These are phyloP conservation scores for Fusarium sp. DNA, from an alignment of 2,329 filamentous ascomycete genomes.

Conservation along the genomic window DNA sequence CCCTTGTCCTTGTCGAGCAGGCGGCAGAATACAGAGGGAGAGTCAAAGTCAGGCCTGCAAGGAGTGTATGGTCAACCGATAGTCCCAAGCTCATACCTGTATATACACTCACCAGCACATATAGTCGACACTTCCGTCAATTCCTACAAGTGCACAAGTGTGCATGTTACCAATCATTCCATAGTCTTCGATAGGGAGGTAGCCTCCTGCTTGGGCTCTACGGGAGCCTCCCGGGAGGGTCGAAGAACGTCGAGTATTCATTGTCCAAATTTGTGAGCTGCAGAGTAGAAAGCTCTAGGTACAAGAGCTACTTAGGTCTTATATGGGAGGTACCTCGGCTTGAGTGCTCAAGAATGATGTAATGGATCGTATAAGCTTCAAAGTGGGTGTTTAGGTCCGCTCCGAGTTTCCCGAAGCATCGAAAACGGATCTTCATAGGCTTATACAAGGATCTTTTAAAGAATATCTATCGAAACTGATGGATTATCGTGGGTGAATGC, in stretches of 20 bases:
- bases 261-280: conserved; percentile 27
- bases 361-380: conserved; percentile 32
- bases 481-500: background rate
- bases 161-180: conserved; percentile 85
- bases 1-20: conserved; percentile 80
- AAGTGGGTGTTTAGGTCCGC: conserved; percentile 6
- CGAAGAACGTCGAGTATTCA: conserved; percentile 50
- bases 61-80: conserved; percentile 2
- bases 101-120: conserved; percentile 73
- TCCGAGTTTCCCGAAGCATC: conserved; percentile 10
- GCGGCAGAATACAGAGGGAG: conserved; percentile 78
- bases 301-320: background rate
- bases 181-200: conserved; percentile 78
- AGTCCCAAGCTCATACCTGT: background rate
- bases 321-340: background rate
- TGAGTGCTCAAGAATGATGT: conserved; percentile 37
- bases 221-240: conserved; percentile 49
- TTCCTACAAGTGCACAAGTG: conserved; percentile 79
- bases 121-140: conserved; percentile 78
- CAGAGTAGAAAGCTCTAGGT: conserved; percentile 6
- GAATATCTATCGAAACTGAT: background rate
- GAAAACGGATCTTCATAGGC: conserved; percentile 11
- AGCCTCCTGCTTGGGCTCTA: conserved; percentile 56
- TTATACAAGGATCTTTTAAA: background rate
- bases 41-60: conserved; percentile 79